phyloP scores from a whole-genome alignment of 1,139 yeast genomes.

The Kazachstania sp. region DNA sequence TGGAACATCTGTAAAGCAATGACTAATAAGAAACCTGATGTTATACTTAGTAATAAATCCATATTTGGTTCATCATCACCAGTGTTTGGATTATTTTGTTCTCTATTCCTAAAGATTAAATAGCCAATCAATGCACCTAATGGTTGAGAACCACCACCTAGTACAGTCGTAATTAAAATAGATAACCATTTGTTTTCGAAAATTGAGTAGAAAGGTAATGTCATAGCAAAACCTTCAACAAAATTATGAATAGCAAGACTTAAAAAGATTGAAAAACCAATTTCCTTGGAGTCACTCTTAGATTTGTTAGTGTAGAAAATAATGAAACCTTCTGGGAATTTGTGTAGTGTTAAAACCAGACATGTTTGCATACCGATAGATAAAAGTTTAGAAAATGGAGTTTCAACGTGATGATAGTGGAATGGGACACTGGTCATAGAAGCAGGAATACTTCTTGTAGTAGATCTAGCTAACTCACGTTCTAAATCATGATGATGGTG shows the following conservation, averaged over 20 bases:
- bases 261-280: conserved; percentile 74
- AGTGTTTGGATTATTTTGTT: conserved; percentile 8
- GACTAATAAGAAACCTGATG: conserved; percentile 76
- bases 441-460: not conserved
- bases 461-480: not conserved
- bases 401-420: conserved; percentile 75
- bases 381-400: conserved; percentile 66
- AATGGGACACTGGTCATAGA: conserved; percentile 9
- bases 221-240: conserved; percentile 94
- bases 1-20: conserved; percentile 78
- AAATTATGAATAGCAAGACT: conserved; percentile 84
- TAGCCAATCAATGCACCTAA: conserved; percentile 75
- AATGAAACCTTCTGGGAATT: conserved; percentile 90
- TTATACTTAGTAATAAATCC: conserved; percentile 49
- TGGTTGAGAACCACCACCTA: conserved; percentile 86
- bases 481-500: not conserved
- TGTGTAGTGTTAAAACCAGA: conserved; percentile 78
- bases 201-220: conserved; percentile 78
- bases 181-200: conserved; percentile 57
- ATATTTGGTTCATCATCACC: conserved; percentile 14
- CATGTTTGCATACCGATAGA: conserved; percentile 89
- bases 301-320: conserved; percentile 40
- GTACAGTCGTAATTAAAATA: conserved; percentile 49
- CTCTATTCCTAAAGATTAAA: conserved; percentile 40
- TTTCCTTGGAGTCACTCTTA: conserved; percentile 40